Percentiles rank a stretch among this genome's conserved stretches.
Conservation (phyloP, 2,329 filamentous ascomycete species). For the Neospermospora avenae region DNA sequence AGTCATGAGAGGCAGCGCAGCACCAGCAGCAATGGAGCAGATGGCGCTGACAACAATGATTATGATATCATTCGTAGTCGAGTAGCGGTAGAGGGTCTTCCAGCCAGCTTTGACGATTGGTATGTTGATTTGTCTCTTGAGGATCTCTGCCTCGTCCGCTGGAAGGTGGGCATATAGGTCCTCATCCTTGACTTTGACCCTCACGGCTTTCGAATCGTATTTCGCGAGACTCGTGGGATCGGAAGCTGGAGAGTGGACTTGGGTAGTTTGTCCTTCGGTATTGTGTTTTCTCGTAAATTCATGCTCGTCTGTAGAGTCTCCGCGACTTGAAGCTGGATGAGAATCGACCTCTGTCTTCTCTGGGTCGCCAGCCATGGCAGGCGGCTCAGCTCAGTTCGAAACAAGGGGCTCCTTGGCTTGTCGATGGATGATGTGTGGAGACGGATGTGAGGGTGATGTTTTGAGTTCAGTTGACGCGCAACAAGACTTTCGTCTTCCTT, state of each 20-base stretch:
- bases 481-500: not conserved
- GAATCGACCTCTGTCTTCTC: conserved; percentile 25
- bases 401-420: not conserved
- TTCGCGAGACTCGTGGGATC: conserved; percentile 54
- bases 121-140: conserved; percentile 66
- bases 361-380: conserved; percentile 31
- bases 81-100: conserved; percentile 55
- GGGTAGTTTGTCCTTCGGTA: conserved; percentile 43
- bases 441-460: not conserved
- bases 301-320: conserved; percentile 15
- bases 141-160: conserved; percentile 60
- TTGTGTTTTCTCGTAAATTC: conserved; percentile 23
- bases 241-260: conserved; percentile 58
- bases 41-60: conserved; percentile 50
- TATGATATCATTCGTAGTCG: conserved; percentile 48
- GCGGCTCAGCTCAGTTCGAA: conserved; percentile 14
- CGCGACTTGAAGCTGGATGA: conserved; percentile 24
- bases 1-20: conserved; percentile 52
- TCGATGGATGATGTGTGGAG: not conserved
- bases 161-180: conserved; percentile 62
- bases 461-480: not conserved
- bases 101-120: conserved; percentile 63
- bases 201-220: conserved; percentile 34
- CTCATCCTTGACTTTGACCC: conserved; percentile 38
- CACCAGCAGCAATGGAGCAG: conserved; percentile 55